These are phyloP conservation scores for Metschnikowia proteae DNA, from an alignment of 805 yeast species.

Conservation along the genomic window DNA sequence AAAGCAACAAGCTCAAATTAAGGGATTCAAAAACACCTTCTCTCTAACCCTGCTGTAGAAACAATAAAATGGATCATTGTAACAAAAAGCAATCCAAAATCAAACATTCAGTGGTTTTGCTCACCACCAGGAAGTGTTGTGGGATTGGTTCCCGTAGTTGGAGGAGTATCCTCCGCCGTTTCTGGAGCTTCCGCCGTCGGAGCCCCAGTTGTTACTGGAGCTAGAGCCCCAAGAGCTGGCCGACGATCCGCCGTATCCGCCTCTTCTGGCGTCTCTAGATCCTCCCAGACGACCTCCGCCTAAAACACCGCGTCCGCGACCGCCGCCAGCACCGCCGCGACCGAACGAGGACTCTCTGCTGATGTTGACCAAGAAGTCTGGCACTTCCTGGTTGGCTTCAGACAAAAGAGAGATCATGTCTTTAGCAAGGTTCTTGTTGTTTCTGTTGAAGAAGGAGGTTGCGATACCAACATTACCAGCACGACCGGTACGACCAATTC, in stretches of 20 bases:
- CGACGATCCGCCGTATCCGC: conserved; percentile 31
- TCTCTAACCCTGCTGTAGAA: conserved; percentile 12
- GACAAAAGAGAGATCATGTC: conserved; percentile 80
- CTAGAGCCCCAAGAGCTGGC: conserved; percentile 20
- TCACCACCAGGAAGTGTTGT: conserved; percentile 42
- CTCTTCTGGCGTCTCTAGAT: conserved; percentile 52
- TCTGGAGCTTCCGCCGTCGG: conserved; percentile 23
- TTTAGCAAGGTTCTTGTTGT: conserved; percentile 83
- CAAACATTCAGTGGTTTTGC: conserved; percentile 7
- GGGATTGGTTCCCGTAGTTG: conserved; percentile 35
- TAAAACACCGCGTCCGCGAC: conserved; percentile 47
- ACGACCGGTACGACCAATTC: conserved; percentile 99
- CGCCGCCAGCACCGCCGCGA: conserved; percentile 31
- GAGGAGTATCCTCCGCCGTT: conserved; percentile 27
- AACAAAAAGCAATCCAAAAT: conserved; percentile 17
- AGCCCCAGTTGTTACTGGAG: conserved; percentile 18
- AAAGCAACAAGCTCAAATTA: conserved; percentile 6
- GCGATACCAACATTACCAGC: conserved; percentile 99
- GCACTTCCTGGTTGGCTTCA: conserved; percentile 98
- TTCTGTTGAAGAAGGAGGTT: conserved; percentile 96
- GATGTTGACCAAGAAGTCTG: conserved; percentile 76
- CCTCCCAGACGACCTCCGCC: conserved; percentile 40
- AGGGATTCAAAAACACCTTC: conserved; percentile 3
- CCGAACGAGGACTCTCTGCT: conserved; percentile 69
- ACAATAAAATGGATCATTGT: conserved; percentile 10